Percentiles rank a stretch among this genome's conserved stretches.
phyloP scores from a whole-genome alignment of 345 rosid species.

The Clausena lansium region DNA sequence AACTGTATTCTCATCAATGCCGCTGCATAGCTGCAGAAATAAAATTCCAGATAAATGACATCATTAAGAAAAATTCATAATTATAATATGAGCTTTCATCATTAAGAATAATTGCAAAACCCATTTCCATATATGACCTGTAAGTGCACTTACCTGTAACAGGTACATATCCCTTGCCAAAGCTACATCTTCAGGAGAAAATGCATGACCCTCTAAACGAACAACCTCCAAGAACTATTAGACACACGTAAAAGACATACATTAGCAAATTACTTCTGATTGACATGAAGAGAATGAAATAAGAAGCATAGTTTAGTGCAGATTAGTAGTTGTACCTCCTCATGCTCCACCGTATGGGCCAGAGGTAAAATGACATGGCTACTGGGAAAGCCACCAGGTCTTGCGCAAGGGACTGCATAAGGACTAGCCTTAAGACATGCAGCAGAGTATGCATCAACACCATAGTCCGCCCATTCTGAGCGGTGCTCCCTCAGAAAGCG shows the following conservation, averaged over 20 bases:
- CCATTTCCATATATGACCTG: not conserved
- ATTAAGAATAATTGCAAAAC: not conserved
- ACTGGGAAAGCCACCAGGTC: constrained; percentile 89
- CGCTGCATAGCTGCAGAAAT: constrained; percentile 67
- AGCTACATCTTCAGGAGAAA: constrained; percentile 86
- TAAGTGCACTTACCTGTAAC: constrained; percentile 59
- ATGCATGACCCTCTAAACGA: constrained; percentile 84
- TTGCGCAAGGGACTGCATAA: constrained; percentile 77
- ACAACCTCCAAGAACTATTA: constrained; percentile 87
- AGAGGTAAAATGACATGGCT: constrained; percentile 90
- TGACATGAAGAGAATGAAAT: not conserved
- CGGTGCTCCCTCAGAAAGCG: constrained; percentile 97
- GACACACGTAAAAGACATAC: not conserved
- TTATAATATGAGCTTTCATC: not conserved
- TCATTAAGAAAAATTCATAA: constrained; percentile 3
- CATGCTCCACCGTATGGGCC: constrained; percentile 89
- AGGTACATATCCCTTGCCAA: constrained; percentile 87
- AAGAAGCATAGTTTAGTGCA: not conserved
- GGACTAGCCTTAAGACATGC: constrained; percentile 81
- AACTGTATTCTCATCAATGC: constrained; percentile 86
- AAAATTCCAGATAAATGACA: not conserved
- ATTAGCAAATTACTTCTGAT: not conserved
- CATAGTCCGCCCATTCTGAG: constrained; percentile 97
- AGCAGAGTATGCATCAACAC: constrained; percentile 83
- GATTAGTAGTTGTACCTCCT: constrained; percentile 56